A percentile compares a stretch with the other conserved stretches of the same genome.
These are phyloP conservation scores for Backusella psychrophila DNA, from an alignment of 192 early-diverging fungal genomes.

Conservation along the genomic window DNA sequence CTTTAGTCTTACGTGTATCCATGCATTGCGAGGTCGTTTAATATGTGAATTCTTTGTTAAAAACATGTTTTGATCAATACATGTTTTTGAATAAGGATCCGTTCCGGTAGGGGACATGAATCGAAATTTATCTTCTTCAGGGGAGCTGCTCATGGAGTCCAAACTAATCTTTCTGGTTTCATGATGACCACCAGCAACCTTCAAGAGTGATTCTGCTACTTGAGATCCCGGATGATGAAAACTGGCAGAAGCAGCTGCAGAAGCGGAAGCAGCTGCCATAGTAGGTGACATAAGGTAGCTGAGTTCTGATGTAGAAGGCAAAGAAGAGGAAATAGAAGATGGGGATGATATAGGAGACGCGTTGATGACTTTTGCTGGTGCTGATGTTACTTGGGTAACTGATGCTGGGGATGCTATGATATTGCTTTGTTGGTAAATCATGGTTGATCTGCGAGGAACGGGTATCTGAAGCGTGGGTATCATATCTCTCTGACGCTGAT, in stretches of 20 bases:
- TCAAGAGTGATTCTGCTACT: constrained; percentile 2
- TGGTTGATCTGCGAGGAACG: constrained; percentile 7
- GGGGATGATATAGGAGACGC: background rate
- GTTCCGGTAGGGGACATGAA: constrained; percentile 4
- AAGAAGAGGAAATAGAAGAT: background rate
- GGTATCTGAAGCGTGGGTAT: constrained; percentile 5
- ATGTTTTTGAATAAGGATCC: constrained; percentile 8
- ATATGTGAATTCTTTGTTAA: constrained; percentile 39
- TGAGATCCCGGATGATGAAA: constrained; percentile 5
- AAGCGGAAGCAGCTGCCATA: constrained; percentile 27
- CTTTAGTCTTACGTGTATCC: constrained; percentile 33
- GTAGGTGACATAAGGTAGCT: constrained; percentile 8
- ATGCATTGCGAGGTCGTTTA: constrained; percentile 38
- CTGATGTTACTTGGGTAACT: background rate
- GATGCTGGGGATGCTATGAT: background rate
- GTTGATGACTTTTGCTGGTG: background rate
- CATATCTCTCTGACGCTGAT: background rate
- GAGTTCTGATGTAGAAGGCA: background rate
- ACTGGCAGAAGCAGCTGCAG: constrained; percentile 13
- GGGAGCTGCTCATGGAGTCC: background rate
- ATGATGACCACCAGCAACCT: background rate
- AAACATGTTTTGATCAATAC: constrained; percentile 29
- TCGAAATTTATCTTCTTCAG: constrained; percentile 4
- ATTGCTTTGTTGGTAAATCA: background rate
- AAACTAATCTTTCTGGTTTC: background rate